phyloP scores from a whole-genome alignment of 108 stramenopile species.

The Cyclotella distinguenda region DNA sequence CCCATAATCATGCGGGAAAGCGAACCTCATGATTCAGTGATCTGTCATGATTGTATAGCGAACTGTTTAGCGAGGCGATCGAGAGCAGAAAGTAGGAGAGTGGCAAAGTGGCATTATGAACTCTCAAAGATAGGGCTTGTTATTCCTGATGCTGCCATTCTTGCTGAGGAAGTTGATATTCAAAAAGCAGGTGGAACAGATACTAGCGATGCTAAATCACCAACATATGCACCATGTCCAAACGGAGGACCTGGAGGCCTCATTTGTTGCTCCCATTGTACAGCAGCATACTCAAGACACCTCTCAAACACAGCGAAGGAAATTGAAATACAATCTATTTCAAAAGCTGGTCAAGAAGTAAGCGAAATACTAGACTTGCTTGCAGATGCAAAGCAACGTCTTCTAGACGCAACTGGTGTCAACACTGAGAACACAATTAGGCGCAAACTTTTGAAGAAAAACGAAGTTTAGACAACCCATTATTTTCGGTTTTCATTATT shows the following conservation, averaged over 20 bases:
- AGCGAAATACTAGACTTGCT: constrained; percentile 75
- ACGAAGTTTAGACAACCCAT: constrained; percentile 10
- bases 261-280: constrained; percentile 74
- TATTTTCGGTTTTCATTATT: too few species aligned
- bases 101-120: constrained; percentile 57
- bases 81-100: constrained; percentile 70
- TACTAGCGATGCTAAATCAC: constrained; percentile 22
- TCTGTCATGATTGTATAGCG: constrained; percentile 74
- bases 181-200: constrained; percentile 16
- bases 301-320: constrained; percentile 51
- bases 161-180: constrained; percentile 37
- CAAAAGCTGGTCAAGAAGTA: constrained; percentile 61
- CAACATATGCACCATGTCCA: constrained; percentile 61
- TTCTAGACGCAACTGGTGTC: constrained; percentile 50
- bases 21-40: constrained; percentile 72
- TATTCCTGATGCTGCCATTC: constrained; percentile 34
- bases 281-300: constrained; percentile 58
- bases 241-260: constrained; percentile 81
- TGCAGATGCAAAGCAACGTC: constrained; percentile 67
- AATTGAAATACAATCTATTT: constrained; percentile 67
- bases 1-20: constrained; percentile 56
- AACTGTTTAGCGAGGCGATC: constrained; percentile 47
- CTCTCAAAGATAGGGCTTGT: constrained; percentile 38
- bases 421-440: constrained; percentile 61
- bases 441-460: constrained; percentile 33